These are phyloP conservation scores for Pythium dissimile DNA, from an alignment of 352 stramenopile genomes.

Conservation along the genomic window DNA sequence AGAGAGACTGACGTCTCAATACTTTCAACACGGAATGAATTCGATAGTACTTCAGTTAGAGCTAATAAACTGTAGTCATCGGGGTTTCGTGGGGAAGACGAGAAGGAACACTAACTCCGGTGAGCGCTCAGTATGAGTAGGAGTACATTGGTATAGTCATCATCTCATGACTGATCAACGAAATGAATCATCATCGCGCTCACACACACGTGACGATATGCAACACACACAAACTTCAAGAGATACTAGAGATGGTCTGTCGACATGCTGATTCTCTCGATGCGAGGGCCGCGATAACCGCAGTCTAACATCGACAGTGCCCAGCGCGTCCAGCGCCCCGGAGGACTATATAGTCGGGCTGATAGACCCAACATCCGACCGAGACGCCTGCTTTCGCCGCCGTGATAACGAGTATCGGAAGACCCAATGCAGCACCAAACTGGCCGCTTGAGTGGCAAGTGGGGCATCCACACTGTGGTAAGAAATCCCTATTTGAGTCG, in stretches of 20 bases:
- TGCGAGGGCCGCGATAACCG: conserved; percentile 29
- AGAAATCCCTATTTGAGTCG: no score
- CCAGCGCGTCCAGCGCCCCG: conserved; percentile 23
- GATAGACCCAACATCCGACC: conserved; percentile 32
- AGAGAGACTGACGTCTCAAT: conserved; percentile 22
- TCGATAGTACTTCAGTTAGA: conserved; percentile 87
- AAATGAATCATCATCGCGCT: conserved; percentile 32
- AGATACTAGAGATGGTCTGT: conserved; percentile 22
- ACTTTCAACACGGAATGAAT: conserved; percentile 29
- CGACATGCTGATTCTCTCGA: conserved; percentile 36
- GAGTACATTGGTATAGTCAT: conserved; percentile 34
- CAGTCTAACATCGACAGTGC: conserved; percentile 31
- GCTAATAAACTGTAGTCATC: conserved; percentile 86
- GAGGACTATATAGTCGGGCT: conserved; percentile 30
- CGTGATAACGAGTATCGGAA: conserved; percentile 26
- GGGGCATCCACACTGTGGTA: conserved; percentile 16
- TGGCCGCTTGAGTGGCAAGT: conserved; percentile 31
- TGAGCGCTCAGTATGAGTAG: conserved; percentile 34
- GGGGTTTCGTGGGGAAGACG: conserved; percentile 18
- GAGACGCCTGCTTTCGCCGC: conserved; percentile 22
- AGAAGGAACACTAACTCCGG: neutral
- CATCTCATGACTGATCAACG: conserved; percentile 28
- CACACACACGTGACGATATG: conserved; percentile 9
- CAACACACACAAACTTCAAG: conserved; percentile 7
- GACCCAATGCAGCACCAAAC: conserved; percentile 26